Evolutionary conservation across 352 stramenopile species (phyloP), one percentile per base, ranked within the genome.

Genomic region (Globisporangium recalcitrans): DNA sequence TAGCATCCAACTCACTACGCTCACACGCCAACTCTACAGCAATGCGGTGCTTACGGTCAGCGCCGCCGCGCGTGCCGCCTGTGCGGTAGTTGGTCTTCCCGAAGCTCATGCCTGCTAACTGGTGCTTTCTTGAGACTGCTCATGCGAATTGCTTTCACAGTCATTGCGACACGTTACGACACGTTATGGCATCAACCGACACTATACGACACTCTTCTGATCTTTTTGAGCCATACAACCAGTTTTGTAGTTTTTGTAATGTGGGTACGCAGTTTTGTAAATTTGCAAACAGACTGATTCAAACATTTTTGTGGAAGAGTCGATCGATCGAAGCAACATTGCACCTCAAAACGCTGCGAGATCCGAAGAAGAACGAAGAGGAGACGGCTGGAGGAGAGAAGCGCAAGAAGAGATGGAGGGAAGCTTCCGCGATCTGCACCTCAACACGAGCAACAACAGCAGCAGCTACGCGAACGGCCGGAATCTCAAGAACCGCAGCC

Each of bases 51-150:
- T 62, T 80, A 94, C 85, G 87, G 60, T 97, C 85, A 21, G 84
- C 78, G 68, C 88, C 88, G 58, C 88, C 88, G 54, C 88, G 82
- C 48, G 87, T 97, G 70, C 88, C 88, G 66, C 88, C 88, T 10
- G 77, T 63, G 65, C 88, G 87, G 68, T 97, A 97, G 70, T 90
- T 90, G 24, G 83, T 91, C 68, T 83, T 82, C 10, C 85, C 85
- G 52, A 95, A 92, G 74, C 77, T 93, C 87, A 95, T 95, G 13
- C n/a, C 5, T 31, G 16, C n/a, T 21, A 10, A 8, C 6, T 49
- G 9, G 9, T 47, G 21, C 4, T 13, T 31, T 27, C 1, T 27
- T n/a, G n/a, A n/a, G n/a, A n/a, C n/a, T n/a, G n/a, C n/a, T n/a
- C n/a, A n/a, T 34, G 47, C 47, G 21, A n/a, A 10, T 24, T 38